phyloP scores from a whole-genome alignment of 257 asterid genomes.

The Solanum sejunctum region DNA sequence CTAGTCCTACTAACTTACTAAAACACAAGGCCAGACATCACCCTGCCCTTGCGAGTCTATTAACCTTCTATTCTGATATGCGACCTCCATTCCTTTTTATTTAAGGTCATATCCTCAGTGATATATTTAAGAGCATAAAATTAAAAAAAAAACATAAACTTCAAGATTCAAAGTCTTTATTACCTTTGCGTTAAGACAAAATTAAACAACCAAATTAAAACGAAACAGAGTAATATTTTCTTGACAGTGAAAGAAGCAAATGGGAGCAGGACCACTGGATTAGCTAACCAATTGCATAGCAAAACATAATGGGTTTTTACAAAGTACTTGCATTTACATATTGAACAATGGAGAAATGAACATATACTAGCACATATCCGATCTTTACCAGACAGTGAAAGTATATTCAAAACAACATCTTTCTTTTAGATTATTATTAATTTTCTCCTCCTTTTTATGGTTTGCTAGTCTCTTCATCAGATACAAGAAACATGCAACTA shows the following conservation, averaged over 20 bases:
- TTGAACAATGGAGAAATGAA: background rate
- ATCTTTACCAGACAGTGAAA: constrained; percentile 25
- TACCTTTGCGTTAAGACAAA: background rate
- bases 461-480: background rate
- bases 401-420: constrained; percentile 9
- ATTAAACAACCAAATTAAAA: background rate
- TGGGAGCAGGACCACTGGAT: constrained; percentile 3
- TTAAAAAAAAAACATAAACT: no score
- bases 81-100: no score
- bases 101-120: no score
- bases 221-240: background rate
- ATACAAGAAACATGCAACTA: background rate
- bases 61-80: no score
- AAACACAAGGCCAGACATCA: no score
- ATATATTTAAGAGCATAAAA: no score
- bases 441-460: background rate
- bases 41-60: no score
- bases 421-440: constrained; percentile 1
- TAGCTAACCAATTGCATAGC: background rate
- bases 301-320: background rate
- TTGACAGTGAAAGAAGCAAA: background rate
- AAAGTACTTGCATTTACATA: background rate
- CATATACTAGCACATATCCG: background rate
- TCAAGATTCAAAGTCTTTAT: accelerated
- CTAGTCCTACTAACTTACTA: no score